Percentiles rank a stretch among this genome's conserved stretches.
phyloP scores from a whole-genome alignment of 2,329 filamentous ascomycete species.

The Neonectria hederae region DNA sequence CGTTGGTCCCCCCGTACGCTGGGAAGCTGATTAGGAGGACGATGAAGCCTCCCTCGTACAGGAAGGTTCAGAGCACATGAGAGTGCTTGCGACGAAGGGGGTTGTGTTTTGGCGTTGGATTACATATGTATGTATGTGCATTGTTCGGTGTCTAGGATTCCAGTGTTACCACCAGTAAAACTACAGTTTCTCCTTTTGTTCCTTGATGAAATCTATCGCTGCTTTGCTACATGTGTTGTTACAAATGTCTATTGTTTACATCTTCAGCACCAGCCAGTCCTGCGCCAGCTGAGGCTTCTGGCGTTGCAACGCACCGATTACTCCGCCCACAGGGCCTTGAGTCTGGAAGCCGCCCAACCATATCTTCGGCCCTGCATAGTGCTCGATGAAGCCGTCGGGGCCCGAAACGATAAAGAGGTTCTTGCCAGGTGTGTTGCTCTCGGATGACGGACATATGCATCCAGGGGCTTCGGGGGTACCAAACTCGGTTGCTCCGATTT shows the following conservation, averaged over 20 bases:
- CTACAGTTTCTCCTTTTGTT: constrained; percentile 25
- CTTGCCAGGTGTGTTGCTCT: constrained; percentile 52
- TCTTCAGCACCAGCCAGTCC: constrained; percentile 64
- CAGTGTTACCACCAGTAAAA: constrained; percentile 27
- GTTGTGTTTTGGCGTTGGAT: constrained; percentile 33
- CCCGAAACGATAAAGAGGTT: constrained; percentile 87
- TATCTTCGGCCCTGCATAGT: constrained; percentile 81
- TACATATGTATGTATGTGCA: constrained; percentile 18
- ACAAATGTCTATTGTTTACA: constrained; percentile 47
- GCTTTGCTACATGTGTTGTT: constrained; percentile 16
- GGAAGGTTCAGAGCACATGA: constrained; percentile 84
- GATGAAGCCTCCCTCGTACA: constrained; percentile 91
- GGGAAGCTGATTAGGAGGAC: constrained; percentile 85
- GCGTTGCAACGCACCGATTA: constrained; percentile 69
- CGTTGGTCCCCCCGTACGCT: constrained; percentile 85
- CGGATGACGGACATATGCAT: constrained; percentile 39
- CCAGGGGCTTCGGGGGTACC: constrained; percentile 37
- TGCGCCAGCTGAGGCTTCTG: constrained; percentile 48
- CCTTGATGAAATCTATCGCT: constrained; percentile 27
- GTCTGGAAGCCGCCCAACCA: constrained; percentile 78
- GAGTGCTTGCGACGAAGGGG: constrained; percentile 10
- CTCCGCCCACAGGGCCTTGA: constrained; percentile 78
- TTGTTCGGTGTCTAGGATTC: constrained; percentile 23
- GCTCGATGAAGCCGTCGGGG: constrained; percentile 86
- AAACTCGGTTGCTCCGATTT: constrained; percentile 45